Percentiles rank a stretch among this genome's conserved stretches.
Conservation (phyloP, 768 basidiomycete species). For the Naganishia antarctica region DNA sequence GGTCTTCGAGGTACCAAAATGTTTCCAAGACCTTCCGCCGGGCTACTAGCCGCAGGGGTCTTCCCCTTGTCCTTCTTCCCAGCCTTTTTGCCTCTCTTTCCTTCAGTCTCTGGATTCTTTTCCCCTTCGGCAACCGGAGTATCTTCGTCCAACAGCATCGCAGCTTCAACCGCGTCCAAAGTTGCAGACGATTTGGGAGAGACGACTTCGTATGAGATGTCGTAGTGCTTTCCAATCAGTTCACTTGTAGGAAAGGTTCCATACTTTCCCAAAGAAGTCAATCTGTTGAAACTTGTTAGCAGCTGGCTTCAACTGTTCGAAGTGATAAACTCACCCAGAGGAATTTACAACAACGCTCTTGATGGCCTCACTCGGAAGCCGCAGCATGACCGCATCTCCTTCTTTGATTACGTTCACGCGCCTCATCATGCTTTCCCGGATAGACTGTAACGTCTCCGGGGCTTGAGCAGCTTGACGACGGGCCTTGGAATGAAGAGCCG, state of each 20-base stretch:
- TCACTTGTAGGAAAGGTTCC: slow-evolving; percentile 75
- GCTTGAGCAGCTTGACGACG: slow-evolving; percentile 18
- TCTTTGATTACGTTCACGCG: slow-evolving; percentile 54
- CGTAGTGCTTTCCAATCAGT: slow-evolving; percentile 76
- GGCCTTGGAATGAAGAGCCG: slow-evolving; percentile 10
- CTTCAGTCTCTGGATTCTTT: slow-evolving; percentile 1
- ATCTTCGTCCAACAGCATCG: slow-evolving; percentile 12
- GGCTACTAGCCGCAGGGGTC: slow-evolving; percentile 61
- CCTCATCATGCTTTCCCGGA: slow-evolving; percentile 19
- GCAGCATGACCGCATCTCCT: slow-evolving; percentile 73
- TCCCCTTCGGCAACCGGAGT: slow-evolving; percentile 20
- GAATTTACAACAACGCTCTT: slow-evolving; percentile 68
- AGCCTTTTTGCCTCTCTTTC: slow-evolving; percentile 15
- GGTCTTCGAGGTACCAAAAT: slow-evolving; percentile 53
- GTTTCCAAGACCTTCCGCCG: slow-evolving; percentile 34
- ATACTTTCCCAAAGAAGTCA: slow-evolving; percentile 71
- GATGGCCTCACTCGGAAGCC: slow-evolving; percentile 72
- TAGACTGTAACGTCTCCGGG: slow-evolving; percentile 7
- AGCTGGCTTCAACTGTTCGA: neutral
- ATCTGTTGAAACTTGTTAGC: slow-evolving; percentile 52
- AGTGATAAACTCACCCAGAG: slow-evolving; percentile 58
- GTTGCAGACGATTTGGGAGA: slow-evolving; percentile 9
- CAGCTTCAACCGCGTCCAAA: neutral
- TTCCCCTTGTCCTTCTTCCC: slow-evolving; percentile 32
- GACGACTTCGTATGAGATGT: slow-evolving; percentile 78